A percentile compares a stretch with the other conserved stretches of the same genome.
phyloP scores from a whole-genome alignment of 495 filamentous ascomycete species.

The Xeromyces bisporus region DNA sequence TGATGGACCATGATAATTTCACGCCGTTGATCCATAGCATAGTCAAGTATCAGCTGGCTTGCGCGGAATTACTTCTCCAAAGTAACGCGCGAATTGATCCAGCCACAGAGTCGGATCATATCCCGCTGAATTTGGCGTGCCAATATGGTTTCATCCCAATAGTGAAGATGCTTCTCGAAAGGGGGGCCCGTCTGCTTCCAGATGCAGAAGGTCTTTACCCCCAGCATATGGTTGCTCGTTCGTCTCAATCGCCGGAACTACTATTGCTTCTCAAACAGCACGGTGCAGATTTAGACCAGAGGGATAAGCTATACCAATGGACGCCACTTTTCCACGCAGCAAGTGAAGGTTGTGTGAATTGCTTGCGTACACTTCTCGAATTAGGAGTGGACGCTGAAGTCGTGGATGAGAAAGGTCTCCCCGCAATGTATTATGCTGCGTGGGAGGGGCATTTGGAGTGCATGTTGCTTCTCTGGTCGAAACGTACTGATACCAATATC shows the following conservation, averaged over 20 bases:
- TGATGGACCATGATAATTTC: slow-evolving; percentile 91
- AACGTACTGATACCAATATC: slow-evolving; percentile 11
- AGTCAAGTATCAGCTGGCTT: slow-evolving; percentile 62
- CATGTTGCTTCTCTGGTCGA: slow-evolving; percentile 69
- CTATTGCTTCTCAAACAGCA: slow-evolving; percentile 66
- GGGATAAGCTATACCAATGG: slow-evolving; percentile 93
- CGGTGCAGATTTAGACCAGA: slow-evolving; percentile 81
- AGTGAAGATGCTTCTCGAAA: slow-evolving; percentile 65
- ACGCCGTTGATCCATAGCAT: slow-evolving; percentile 91
- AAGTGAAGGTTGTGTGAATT: slow-evolving; percentile 86
- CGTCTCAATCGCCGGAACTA: slow-evolving; percentile 61
- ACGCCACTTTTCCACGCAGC: slow-evolving; percentile 92
- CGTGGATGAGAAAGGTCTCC: slow-evolving; percentile 77
- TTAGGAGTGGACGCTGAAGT: slow-evolving; percentile 57
- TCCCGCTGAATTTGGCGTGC: slow-evolving; percentile 85
- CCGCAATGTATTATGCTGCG: slow-evolving; percentile 94
- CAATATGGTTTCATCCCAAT: slow-evolving; percentile 76
- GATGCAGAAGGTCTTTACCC: slow-evolving; percentile 94
- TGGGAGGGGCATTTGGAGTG: slow-evolving; percentile 96
- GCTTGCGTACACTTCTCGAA: slow-evolving; percentile 60
- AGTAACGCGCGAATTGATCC: slow-evolving; percentile 67
- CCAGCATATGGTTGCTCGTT: slow-evolving; percentile 91
- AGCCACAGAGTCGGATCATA: slow-evolving; percentile 69
- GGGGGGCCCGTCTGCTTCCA: slow-evolving; percentile 58
- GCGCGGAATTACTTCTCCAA: slow-evolving; percentile 57